These are phyloP conservation scores for Gastrolobium villosum DNA, from an alignment of 306 rosid genomes.

Conservation along the genomic window DNA sequence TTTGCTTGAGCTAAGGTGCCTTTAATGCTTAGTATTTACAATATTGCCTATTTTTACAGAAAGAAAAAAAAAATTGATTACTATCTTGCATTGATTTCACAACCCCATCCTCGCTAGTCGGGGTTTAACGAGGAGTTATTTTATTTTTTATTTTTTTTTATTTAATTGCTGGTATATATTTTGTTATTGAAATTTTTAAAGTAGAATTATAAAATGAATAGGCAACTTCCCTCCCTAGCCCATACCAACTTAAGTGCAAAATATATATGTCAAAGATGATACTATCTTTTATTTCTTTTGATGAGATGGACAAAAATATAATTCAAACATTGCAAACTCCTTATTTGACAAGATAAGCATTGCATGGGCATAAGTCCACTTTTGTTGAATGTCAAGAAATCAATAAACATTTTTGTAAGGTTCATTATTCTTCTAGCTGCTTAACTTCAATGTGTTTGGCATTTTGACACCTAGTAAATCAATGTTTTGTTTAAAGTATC, in stretches of 20 bases:
- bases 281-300: constrained; percentile 6
- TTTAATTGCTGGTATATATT: background rate
- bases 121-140: too few species aligned
- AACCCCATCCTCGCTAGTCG: too few species aligned
- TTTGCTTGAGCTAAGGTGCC: constrained; percentile 43
- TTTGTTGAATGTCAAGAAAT: constrained; percentile 33
- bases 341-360: constrained; percentile 24
- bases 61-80: constrained; percentile 3
- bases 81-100: background rate
- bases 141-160: background rate
- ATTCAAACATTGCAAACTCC: background rate
- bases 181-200: background rate
- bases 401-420: constrained; percentile 20
- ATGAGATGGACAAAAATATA: constrained; percentile 26
- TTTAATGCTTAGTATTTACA: constrained; percentile 32
- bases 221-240: constrained; percentile 9
- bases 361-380: constrained; percentile 9
- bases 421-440: constrained; percentile 32
- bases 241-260: constrained; percentile 2
- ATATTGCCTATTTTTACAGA: constrained; percentile 24
- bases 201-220: constrained; percentile 6
- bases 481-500: constrained; percentile 30
- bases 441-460: constrained; percentile 41
- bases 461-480: constrained; percentile 34
- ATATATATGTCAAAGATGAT: constrained; percentile 12